phyloP scores from a whole-genome alignment of 2,329 filamentous ascomycete genomes.

The Fusarium sp. region DNA sequence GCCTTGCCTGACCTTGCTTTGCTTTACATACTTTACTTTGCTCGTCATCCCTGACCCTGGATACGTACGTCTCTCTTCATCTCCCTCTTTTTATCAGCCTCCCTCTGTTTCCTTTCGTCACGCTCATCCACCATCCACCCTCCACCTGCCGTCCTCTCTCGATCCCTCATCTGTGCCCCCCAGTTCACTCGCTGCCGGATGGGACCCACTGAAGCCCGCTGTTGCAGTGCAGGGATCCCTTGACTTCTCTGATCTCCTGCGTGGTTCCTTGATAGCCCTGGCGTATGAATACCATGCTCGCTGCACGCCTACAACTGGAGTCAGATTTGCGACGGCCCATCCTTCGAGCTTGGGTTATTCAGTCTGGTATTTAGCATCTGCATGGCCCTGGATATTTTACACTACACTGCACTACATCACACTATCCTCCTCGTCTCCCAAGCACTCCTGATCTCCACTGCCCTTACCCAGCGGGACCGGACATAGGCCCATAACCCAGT shows the following conservation, averaged over 20 bases:
- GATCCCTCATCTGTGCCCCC: slow-evolving; percentile 22
- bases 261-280: slow-evolving; percentile 38
- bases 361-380: slow-evolving; percentile 34
- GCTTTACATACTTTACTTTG: slow-evolving; percentile 8
- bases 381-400: slow-evolving; percentile 21
- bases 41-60: slow-evolving; percentile 28
- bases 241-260: slow-evolving; percentile 39
- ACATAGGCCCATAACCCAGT: slow-evolving; percentile 10
- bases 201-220: slow-evolving; percentile 39
- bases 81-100: slow-evolving; percentile 26
- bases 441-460: slow-evolving; percentile 26
- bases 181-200: slow-evolving; percentile 30
- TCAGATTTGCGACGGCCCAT: slow-evolving; percentile 36
- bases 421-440: neutral
- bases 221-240: slow-evolving; percentile 35
- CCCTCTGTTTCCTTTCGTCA: slow-evolving; percentile 17
- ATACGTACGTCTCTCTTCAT: slow-evolving; percentile 28
- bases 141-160: slow-evolving; percentile 10
- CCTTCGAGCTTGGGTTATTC: slow-evolving; percentile 6
- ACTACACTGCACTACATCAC: slow-evolving; percentile 11
- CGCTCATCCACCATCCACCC: slow-evolving; percentile 11
- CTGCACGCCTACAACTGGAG: slow-evolving; percentile 39
- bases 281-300: slow-evolving; percentile 32
- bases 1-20: slow-evolving; percentile 12
- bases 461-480: slow-evolving; percentile 30